Evolutionary conservation across 441 rosid genomes (phyloP), one percentile per base, ranked within the genome.

Genomic region (Pelargonium myrrhifolium): DNA sequence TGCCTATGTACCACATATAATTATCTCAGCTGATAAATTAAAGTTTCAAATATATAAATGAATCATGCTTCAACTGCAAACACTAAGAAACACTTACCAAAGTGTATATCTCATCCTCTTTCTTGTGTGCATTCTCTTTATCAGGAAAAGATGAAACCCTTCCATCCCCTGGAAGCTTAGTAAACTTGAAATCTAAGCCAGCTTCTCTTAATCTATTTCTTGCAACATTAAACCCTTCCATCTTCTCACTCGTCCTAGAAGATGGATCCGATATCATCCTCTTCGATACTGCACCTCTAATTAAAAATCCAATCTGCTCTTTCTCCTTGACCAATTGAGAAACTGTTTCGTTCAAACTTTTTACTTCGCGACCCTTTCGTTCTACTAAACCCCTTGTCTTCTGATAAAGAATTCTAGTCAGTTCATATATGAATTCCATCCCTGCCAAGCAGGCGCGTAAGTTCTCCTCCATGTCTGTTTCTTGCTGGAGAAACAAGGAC

Each of bases 381-480:
- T 84, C 88, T 42, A 88, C 75, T 65, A 84, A 72, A 83, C 75
- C 81, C 73, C 72, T 80, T 49, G 87, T 70, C 79, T 87, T 87
- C 72, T 69, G 82, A 74, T 73, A 76, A 72, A 86, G 82, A 65
- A 88, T 82, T 77, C 80, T 78, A 9, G 82, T 76, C 56, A 94
- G 75, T 77, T 91, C 88, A 21, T 79, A 73, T 58, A 91, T 81
- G 47, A 96, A 94, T 66, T 91, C 97, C 97, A 85, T 83, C 71
- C 97, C 96, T 0, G 97, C 96, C 73, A 88, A 75, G 28, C 89
- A 88, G 65, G 96, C 96, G 49, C 92, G 89, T 31, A 88, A 70
- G 67, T 87, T 91, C 82, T 88, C 97, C 81, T 84, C 97, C 73
- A 81, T 68, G 53, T 87, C 91, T 0, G 86, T 88, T 78, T 88